A percentile compares a stretch with the other conserved stretches of the same genome.
phyloP scores from a whole-genome alignment of 1,139 yeast genomes.

The Pneumocystis oryctolagi region DNA sequence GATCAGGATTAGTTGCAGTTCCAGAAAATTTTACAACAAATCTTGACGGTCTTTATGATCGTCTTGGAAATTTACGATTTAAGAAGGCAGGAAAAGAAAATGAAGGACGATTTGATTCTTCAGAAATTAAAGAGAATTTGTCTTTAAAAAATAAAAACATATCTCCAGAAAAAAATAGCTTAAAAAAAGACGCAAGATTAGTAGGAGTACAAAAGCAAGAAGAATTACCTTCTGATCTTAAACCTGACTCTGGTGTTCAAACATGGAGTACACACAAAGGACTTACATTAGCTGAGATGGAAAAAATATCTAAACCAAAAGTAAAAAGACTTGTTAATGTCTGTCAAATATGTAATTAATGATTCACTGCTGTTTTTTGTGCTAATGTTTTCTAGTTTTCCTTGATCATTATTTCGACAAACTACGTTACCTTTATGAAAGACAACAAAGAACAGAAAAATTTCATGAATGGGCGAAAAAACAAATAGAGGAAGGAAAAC shows the following conservation, averaged over 20 bases:
- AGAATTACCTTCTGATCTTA: background rate
- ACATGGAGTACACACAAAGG: conserved; percentile 1
- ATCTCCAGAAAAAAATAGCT: background rate
- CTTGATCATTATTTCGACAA: conserved; percentile 91
- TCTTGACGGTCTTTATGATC: background rate
- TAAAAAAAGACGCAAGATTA: background rate
- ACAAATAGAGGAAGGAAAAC: conserved; percentile 34
- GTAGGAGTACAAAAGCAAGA: background rate
- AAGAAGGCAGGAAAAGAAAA: background rate
- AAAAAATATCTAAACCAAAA: conserved; percentile 8
- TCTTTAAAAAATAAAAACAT: background rate
- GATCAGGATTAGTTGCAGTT: background rate
- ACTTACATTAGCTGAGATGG: conserved; percentile 5
- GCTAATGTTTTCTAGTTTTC: conserved; percentile 31
- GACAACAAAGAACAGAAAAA: conserved; percentile 62
- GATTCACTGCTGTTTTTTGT: background rate
- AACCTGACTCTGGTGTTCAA: background rate
- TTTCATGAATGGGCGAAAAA: conserved; percentile 44
- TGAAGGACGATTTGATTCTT: background rate
- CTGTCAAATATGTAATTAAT: conserved; percentile 32
- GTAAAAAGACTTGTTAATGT: conserved; percentile 76
- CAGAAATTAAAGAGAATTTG: background rate
- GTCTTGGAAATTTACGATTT: background rate
- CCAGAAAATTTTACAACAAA: background rate
- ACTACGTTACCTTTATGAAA: conserved; percentile 78